These are phyloP conservation scores for Neurospora crassa DNA, from an alignment of 2,329 filamentous ascomycete species.

Conservation along the genomic window DNA sequence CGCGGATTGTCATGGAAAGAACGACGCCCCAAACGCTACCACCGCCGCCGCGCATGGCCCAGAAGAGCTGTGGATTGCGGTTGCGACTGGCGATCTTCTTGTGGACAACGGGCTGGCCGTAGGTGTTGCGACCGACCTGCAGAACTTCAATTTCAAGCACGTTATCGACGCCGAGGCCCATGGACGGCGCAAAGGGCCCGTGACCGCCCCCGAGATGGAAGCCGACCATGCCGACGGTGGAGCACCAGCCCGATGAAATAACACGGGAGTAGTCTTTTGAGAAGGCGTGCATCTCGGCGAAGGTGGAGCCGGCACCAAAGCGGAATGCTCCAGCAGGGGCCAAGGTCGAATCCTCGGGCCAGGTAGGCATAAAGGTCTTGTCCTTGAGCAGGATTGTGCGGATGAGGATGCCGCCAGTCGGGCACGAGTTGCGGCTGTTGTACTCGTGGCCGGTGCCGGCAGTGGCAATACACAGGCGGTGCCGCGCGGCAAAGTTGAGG, in stretches of 20 bases:
- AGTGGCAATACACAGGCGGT: constrained; percentile 2
- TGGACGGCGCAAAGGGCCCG: constrained; percentile 1
- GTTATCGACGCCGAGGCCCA: constrained; percentile 2
- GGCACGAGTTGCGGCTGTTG: neutral
- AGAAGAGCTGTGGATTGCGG: constrained; percentile 1
- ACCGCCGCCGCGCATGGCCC: constrained; percentile 3
- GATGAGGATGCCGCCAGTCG: neutral
- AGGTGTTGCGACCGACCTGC: neutral
- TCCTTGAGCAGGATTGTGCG: constrained; percentile 3
- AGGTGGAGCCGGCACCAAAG: constrained; percentile 1
- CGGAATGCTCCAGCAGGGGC: constrained; percentile 1
- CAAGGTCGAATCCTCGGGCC: neutral
- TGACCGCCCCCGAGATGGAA: constrained; percentile 3
- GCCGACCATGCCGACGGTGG: constrained; percentile 2
- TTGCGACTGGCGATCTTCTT: constrained; percentile 2
- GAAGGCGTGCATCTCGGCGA: constrained; percentile 2
- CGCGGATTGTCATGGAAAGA: constrained; percentile 2
- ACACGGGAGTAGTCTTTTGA: neutral
- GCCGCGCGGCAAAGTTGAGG: constrained; percentile 1
- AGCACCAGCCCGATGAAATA: constrained; percentile 1
- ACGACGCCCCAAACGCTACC: constrained; percentile 2
- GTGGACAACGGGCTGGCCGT: constrained; percentile 1
- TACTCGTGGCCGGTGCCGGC: constrained; percentile 2
- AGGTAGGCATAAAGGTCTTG: neutral
- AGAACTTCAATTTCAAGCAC: constrained; percentile 2